These are phyloP conservation scores for Lactarius deliciosus DNA, from an alignment of 768 basidiomycete species.

Conservation along the genomic window DNA sequence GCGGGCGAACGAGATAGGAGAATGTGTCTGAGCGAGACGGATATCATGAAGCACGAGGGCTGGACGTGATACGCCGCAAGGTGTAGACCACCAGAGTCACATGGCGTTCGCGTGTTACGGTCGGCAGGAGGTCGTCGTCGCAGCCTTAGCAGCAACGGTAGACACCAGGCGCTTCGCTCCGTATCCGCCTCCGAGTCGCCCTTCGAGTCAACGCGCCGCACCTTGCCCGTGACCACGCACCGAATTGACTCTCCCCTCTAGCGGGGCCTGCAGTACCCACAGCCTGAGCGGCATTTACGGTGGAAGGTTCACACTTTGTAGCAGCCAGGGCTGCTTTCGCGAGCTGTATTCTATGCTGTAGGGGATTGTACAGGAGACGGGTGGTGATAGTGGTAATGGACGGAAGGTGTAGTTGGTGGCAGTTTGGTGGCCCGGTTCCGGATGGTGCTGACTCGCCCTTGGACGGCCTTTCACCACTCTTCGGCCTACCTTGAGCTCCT, in stretches of 20 bases:
- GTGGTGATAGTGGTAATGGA: constrained; percentile 6
- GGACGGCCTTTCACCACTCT: constrained; percentile 54
- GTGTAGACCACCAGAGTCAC: constrained; percentile 12
- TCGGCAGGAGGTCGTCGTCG: neutral
- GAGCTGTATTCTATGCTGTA: constrained; percentile 29
- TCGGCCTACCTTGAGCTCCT: constrained; percentile 66
- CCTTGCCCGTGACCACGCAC: constrained; percentile 28
- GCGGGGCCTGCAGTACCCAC: neutral
- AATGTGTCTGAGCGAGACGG: too few species aligned
- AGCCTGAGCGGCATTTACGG: neutral
- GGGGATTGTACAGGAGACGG: constrained; percentile 35
- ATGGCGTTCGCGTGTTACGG: too few species aligned
- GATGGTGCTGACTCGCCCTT: constrained; percentile 13
- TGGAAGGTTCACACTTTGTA: constrained; percentile 10
- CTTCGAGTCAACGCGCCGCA: neutral
- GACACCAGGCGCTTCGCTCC: constrained; percentile 24
- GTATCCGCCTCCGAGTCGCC: neutral
- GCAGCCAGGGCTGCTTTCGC: constrained; percentile 10
- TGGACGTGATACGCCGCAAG: constrained; percentile 30
- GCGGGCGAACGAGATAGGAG: too few species aligned
- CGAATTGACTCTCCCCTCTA: constrained; percentile 5
- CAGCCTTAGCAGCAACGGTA: neutral
- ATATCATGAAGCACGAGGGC: constrained; percentile 31
- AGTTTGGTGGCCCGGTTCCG: too few species aligned
- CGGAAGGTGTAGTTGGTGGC: too few species aligned